phyloP scores from a whole-genome alignment of 805 yeast species.

The Schizosaccharomyces pombe region DNA sequence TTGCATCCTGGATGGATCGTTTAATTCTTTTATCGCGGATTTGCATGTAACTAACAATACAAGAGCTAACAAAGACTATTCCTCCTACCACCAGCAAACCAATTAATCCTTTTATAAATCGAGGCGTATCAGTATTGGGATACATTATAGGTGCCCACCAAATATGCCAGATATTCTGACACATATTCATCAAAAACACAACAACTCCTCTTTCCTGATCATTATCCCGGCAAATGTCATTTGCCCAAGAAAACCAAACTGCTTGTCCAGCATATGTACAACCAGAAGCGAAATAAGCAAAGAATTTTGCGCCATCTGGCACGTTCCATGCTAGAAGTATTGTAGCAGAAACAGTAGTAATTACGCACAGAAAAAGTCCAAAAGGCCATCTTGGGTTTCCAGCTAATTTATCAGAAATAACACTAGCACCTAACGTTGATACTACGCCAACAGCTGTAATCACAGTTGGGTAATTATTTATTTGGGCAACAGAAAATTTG shows the following conservation, averaged over 20 bases:
- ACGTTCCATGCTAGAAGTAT: slow-evolving; percentile 34
- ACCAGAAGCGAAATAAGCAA: slow-evolving; percentile 21
- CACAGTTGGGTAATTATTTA: slow-evolving; percentile 22
- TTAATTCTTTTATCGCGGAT: background rate
- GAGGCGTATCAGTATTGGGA: background rate
- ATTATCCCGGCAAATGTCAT: background rate
- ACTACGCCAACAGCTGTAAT: slow-evolving; percentile 22
- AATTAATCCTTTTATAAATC: background rate
- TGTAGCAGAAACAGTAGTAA: slow-evolving; percentile 16
- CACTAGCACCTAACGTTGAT: slow-evolving; percentile 13
- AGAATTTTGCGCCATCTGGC: slow-evolving; percentile 33
- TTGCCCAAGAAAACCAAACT: slow-evolving; percentile 6
- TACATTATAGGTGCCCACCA: slow-evolving; percentile 1
- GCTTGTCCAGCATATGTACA: slow-evolving; percentile 8
- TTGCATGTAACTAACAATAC: background rate
- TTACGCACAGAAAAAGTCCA: background rate
- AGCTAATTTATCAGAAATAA: background rate
- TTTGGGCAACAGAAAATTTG: slow-evolving; percentile 17
- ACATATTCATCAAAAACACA: background rate
- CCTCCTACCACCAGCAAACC: background rate
- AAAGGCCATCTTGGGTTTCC: background rate
- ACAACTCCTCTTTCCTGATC: background rate
- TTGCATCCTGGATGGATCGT: background rate
- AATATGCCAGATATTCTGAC: background rate
- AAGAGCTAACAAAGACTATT: background rate